Conservation (phyloP, 257 asterid species). For the Cruciata laevipes region DNA sequence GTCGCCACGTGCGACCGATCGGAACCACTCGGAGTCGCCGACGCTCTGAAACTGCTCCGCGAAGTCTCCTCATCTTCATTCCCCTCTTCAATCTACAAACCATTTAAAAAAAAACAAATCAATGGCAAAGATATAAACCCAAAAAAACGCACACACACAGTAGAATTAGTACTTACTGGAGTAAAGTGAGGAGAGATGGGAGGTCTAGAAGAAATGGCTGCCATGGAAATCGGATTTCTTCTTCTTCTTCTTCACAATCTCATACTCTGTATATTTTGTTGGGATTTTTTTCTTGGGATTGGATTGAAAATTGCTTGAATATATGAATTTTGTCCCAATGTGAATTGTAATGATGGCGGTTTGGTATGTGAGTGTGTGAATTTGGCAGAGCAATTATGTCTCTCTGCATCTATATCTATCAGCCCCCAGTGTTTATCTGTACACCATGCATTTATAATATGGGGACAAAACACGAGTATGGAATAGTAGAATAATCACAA, state of each 20-base stretch:
- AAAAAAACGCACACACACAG: too few relatives aligned
- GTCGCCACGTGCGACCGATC: conserved; percentile 40
- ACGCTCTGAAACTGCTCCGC: conserved; percentile 48
- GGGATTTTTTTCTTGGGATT: not conserved
- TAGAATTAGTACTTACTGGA: conserved; percentile 40
- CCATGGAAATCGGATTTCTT: conserved; percentile 26
- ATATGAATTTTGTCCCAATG: conserved; percentile 23
- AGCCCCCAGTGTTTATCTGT: conserved; percentile 1
- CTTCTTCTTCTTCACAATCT: not conserved
- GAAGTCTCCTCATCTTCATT: conserved; percentile 79
- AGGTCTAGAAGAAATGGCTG: conserved; percentile 51
- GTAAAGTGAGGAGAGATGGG: conserved; percentile 71
- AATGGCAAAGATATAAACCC: not conserved
- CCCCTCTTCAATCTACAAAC: conserved; percentile 75
- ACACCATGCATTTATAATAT: conserved; percentile 4
- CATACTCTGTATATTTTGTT: not conserved
- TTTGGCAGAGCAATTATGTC: not conserved
- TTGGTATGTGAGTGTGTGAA: conserved; percentile 9
- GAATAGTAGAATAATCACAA: not conserved
- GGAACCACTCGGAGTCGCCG: conserved; percentile 44
- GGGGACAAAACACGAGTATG: not conserved
- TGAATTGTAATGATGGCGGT: conserved; percentile 22
- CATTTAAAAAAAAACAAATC: not conserved
- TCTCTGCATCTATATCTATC: not conserved
- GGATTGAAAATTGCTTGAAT: not conserved